Base-by-base conservation (phyloP, 345 rosid species). In the Hibiscus tridactylites region DNA sequence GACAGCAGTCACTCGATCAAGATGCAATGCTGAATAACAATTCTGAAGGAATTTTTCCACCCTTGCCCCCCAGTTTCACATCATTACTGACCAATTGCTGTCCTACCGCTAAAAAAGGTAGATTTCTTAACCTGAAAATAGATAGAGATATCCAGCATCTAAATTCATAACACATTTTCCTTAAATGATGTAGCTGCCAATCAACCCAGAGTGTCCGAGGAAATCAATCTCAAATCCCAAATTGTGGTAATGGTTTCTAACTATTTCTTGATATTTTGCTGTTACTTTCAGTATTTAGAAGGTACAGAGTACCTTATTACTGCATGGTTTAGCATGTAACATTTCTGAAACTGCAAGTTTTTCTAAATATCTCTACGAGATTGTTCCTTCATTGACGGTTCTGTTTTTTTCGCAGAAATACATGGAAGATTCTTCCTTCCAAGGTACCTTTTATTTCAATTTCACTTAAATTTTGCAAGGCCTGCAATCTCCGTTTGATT, bases 351-450 rank as follows among this genome's bases (percentile, higher is more conserved):
- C 54, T 73, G 59, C 75, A 29, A 56, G 46, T 49, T 24, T 76
- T 65, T 10, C 52, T 52, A 77, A 42, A 44, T n/a, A 33, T 49
- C 29, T 62, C 31, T 56, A 24, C 12, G 3, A 11, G 54, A 37
- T 3, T 47, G 26, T 35, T 42, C 47, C 47, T 42, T 78, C 60
- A 10, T 39, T 75, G 24, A 65, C 67, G 19, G 9, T 73, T 75
- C 71, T 77, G 68, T 77, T 68, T 78, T 78, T 50, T 73, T 0
- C 63, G 80, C 88, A 91, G 97, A 87, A 73, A 72, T 90, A 78
- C 79, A 87, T 91, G 94, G 92, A 87, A 75, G 96, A 91, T 85
- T 83, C 94, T 29, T 79, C 91, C 42, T 91, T 94, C 82, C 95
- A 88, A 81, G 98, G 97, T 91, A 76, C 79, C 70, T 61, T 61